Percentiles rank a stretch among this genome's conserved stretches.
Evolutionary conservation across 129 eudicot genomes (phyloP).

Genomic region (Sambucus nigra): DNA sequence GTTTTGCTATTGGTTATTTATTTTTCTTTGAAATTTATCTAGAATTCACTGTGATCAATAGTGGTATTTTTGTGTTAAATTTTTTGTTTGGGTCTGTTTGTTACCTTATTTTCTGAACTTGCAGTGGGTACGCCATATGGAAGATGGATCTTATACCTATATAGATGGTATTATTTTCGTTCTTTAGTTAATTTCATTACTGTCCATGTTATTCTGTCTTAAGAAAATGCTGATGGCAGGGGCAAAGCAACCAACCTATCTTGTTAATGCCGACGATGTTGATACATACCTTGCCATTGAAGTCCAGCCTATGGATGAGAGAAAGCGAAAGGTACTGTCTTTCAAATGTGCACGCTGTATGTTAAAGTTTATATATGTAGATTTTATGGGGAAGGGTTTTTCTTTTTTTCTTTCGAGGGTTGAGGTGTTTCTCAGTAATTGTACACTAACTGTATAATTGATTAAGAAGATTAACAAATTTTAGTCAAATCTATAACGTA

Average conservation of each 20-base stretch:
- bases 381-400: not conserved
- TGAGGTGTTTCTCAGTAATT: not conserved
- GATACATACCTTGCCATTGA: slow-evolving; percentile 83
- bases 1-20: not conserved
- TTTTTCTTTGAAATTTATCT: not conserved
- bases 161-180: slow-evolving; percentile 57
- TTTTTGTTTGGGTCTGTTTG: not conserved
- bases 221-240: slow-evolving; percentile 36
- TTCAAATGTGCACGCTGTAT: not conserved
- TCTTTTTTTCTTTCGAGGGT: no score
- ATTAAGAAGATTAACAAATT: no score
- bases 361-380: no score
- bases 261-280: slow-evolving; percentile 88
- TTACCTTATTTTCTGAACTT: slow-evolving; percentile 13
- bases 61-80: not conserved
- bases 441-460: no score
- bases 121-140: slow-evolving; percentile 98
- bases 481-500: no score
- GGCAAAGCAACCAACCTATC: slow-evolving; percentile 87
- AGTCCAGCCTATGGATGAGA: slow-evolving; percentile 93
- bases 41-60: no score
- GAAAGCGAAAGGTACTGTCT: slow-evolving; percentile 66
- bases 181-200: slow-evolving; percentile 1
- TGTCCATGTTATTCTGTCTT: slow-evolving; percentile 10
- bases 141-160: slow-evolving; percentile 82